These are phyloP conservation scores for Arabidopsis thaliana DNA, from an alignment of 345 rosid genomes.

Conservation along the genomic window TAIR10.1 NC_003074.8:23288501-23289000, in stretches of 20 bases:
- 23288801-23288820: too few relatives aligned
- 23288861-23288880: too few relatives aligned
- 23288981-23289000: too few relatives aligned
- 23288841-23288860: too few relatives aligned
- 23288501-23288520: constrained; percentile 2
- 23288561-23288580: constrained; percentile 21
- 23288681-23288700: constrained; percentile 16
- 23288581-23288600: neutral
- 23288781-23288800: neutral
- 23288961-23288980: neutral
- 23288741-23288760: constrained; percentile 7
- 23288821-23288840: too few relatives aligned
- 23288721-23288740: neutral
- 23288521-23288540: constrained; percentile 36
- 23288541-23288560: constrained; percentile 38
- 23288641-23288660: constrained; percentile 9
- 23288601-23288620: neutral
- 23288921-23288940: neutral
- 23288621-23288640: constrained; percentile 18
- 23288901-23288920: constrained; percentile 3
- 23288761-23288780: neutral
- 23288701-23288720: neutral
- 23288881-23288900: neutral
- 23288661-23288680: constrained; percentile 39
- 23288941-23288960: neutral